Evolutionary conservation across 2,329 filamentous ascomycete species (phyloP).

Genomic region (Fragosphaeria purpurea): DNA sequence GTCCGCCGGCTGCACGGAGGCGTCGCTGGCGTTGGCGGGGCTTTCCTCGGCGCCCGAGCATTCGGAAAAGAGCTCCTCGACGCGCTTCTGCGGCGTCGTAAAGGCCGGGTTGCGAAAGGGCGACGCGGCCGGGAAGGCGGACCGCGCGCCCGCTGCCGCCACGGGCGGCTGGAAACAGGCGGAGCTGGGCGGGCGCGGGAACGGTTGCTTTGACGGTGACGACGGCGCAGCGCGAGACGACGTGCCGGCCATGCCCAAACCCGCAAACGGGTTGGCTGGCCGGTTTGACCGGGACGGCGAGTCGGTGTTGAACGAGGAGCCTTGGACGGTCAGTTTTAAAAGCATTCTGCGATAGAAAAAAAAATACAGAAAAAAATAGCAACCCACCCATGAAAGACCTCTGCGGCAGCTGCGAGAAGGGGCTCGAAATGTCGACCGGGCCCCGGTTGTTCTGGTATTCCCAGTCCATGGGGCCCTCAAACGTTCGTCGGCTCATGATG

Average conservation of each 20-base stretch:
- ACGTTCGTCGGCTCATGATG: constrained; percentile 37
- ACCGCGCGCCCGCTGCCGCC: constrained; percentile 12
- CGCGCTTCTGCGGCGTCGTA: constrained; percentile 49
- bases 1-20: constrained; percentile 41
- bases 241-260: neutral
- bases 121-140: constrained; percentile 36
- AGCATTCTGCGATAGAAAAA: neutral
- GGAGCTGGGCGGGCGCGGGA: constrained; percentile 29
- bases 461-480: constrained; percentile 57
- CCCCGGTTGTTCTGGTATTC: constrained; percentile 49
- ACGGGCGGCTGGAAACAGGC: constrained; percentile 37
- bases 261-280: constrained; percentile 18
- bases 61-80: constrained; percentile 46
- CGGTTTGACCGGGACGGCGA: constrained; percentile 16
- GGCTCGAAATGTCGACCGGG: constrained; percentile 50
- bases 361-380: neutral
- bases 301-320: constrained; percentile 15
- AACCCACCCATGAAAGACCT: constrained; percentile 32
- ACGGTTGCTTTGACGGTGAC: constrained; percentile 22
- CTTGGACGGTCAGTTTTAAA: constrained; percentile 1
- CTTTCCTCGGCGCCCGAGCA: constrained; percentile 50
- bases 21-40: constrained; percentile 44
- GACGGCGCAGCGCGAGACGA: neutral
- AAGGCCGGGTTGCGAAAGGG: constrained; percentile 55
- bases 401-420: constrained; percentile 45